These are phyloP conservation scores for Boletales sp. DNA, from an alignment of 768 basidiomycete species.

Conservation along the genomic window DNA sequence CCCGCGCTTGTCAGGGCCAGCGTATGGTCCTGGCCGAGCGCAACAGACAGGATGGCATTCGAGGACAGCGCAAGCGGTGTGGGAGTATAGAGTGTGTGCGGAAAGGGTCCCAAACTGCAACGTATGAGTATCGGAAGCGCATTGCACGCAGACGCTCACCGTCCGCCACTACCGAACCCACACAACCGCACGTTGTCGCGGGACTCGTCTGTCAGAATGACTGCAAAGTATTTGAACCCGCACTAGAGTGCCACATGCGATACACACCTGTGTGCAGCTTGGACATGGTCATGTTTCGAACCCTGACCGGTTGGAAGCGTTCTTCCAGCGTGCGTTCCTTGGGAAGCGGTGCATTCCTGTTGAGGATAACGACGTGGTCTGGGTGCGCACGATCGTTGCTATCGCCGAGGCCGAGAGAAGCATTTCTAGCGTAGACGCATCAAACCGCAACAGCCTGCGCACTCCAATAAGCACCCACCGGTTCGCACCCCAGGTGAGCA, in stretches of 20 bases:
- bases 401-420: constrained; percentile 81
- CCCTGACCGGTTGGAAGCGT: constrained; percentile 60
- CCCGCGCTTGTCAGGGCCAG: constrained; percentile 77
- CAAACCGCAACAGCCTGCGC: no score
- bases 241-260: constrained; percentile 4
- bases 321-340: constrained; percentile 31
- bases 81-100: constrained; percentile 77
- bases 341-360: constrained; percentile 12
- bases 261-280: constrained; percentile 85
- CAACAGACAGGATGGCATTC: constrained; percentile 59
- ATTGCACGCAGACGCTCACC: constrained; percentile 42
- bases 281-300: constrained; percentile 74
- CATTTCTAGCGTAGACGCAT: constrained; percentile 53
- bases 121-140: neutral
- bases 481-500: constrained; percentile 89
- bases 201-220: constrained; percentile 68
- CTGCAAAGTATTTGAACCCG: constrained; percentile 19
- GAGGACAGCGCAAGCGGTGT: constrained; percentile 56
- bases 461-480: constrained; percentile 37
- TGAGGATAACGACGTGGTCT: constrained; percentile 61
- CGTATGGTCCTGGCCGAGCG: constrained; percentile 93
- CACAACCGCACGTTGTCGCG: constrained; percentile 77
- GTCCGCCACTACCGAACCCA: constrained; percentile 86
- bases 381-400: constrained; percentile 74
- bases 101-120: constrained; percentile 63